A percentile compares a stretch with the other conserved stretches of the same genome.
phyloP scores from a whole-genome alignment of 768 basidiomycete genomes.

The Exidia glandulosa region DNA sequence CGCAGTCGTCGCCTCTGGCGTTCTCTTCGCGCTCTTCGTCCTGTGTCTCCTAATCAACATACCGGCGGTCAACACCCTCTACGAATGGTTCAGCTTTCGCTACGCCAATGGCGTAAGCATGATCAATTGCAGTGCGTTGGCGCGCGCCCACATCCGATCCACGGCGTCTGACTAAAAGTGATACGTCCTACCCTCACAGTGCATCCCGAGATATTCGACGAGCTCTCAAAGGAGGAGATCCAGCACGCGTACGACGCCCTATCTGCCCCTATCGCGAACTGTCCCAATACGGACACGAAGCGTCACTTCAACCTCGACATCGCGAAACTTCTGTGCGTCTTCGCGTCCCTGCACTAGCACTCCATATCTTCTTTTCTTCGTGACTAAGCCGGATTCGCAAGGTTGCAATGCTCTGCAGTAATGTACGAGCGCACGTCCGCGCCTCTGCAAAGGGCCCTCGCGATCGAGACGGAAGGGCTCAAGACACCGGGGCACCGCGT shows the following conservation, averaged over 20 bases:
- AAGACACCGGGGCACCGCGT: neutral
- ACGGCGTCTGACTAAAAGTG: neutral
- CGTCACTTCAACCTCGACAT: slow-evolving; percentile 12
- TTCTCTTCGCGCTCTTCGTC: slow-evolving; percentile 8
- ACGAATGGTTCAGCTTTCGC: slow-evolving; percentile 3
- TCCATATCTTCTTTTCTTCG: no score
- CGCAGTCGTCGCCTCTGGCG: slow-evolving; percentile 9
- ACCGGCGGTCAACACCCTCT: slow-evolving; percentile 7
- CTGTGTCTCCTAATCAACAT: slow-evolving; percentile 10
- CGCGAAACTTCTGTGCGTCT: slow-evolving; percentile 9
- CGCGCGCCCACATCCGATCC: slow-evolving; percentile 2
- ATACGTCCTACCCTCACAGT: slow-evolving; percentile 1
- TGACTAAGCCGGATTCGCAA: neutral
- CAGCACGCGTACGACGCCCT: slow-evolving; percentile 6
- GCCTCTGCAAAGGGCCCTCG: slow-evolving; percentile 8
- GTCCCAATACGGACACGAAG: slow-evolving; percentile 5
- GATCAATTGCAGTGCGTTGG: slow-evolving; percentile 2
- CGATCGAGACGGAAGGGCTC: slow-evolving; percentile 1
- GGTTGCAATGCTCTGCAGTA: slow-evolving; percentile 12
- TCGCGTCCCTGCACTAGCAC: neutral
- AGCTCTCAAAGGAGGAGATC: slow-evolving; percentile 8
- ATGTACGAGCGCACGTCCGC: slow-evolving; percentile 13
- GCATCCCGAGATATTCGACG: slow-evolving; percentile 11
- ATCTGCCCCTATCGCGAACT: slow-evolving; percentile 4
- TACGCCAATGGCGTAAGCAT: slow-evolving; percentile 8